Evolutionary conservation across 139 green algal genomes (phyloP), one percentile per base, ranked within the genome.

Genomic region (Coelastrella sp.): DNA sequence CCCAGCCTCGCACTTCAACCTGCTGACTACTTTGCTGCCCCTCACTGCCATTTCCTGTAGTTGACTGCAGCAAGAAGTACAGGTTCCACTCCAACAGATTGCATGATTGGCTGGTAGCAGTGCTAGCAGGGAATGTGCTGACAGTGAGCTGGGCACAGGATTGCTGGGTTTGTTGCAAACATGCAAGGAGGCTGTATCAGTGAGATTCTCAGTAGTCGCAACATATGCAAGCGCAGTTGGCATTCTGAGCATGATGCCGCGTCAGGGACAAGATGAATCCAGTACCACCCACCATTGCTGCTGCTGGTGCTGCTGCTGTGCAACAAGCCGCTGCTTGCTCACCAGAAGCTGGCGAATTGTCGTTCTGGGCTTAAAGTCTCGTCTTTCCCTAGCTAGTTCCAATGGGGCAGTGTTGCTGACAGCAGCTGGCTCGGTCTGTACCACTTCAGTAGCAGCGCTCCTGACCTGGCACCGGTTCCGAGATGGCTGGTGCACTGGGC

Each of bases 1-100:
- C 89, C 93, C 93, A 96, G 58, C 93, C 93, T 20, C 72, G 27
- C 8, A 95, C 65, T 56, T 92, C 86, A 14, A 91, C 87, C 49
- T 78, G 35, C 27, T 81, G 63, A 5, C 87, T 76, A 8, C 79
- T 59, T 59, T 49, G 49, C 19, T 78, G 8, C 6, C 25, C 15
- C 20, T 61, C 76, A 15, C 22, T 20, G 19, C 76, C 63, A 6
- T 17, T 59, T 17, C 1, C n/a, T 20, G n/a, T 3, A 17, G 8
- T 19, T 17, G 0, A 3, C 74, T 80, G 74, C 74, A 59, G 24
- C 9, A 58, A 10, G n/a, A 80, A 80, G 20, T 15, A 8, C 68
- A 76, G 35, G 35, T 49, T 3, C 35, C 17, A 76, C 9, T 12
- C 63, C 4, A 70, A 20, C 12, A 20, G 63, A 20, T 70, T 24